Evolutionary conservation across 106 monocot genomes (phyloP).

Genomic region (Acorus calamus): DNA sequence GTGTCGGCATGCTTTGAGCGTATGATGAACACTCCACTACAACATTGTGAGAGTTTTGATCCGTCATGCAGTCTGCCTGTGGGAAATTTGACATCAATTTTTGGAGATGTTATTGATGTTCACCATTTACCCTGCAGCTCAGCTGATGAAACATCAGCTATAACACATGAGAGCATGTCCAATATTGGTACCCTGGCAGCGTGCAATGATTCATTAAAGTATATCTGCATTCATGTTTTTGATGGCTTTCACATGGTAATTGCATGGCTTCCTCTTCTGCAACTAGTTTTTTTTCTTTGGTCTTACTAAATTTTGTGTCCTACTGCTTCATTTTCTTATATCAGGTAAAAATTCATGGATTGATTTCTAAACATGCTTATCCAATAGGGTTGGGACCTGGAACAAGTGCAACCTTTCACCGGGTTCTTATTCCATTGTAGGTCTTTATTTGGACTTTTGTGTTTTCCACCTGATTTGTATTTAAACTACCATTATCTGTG

Average conservation of each 20-base stretch:
- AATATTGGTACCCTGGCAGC: too few relatives aligned
- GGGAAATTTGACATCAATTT: slow-evolving; percentile 45
- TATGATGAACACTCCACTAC: slow-evolving; percentile 17
- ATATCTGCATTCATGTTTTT: slow-evolving; percentile 59
- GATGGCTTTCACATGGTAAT: slow-evolving; percentile 61
- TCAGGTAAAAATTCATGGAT: slow-evolving; percentile 60
- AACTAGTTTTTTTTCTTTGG: not conserved
- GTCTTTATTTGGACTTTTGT: not conserved
- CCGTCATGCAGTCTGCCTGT: slow-evolving; percentile 14
- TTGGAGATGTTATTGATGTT: not conserved
- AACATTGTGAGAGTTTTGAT: slow-evolving; percentile 12
- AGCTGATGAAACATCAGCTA: too few relatives aligned
- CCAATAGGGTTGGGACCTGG: slow-evolving; percentile 73
- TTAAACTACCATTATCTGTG: too few relatives aligned
- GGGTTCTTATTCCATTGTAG: slow-evolving; percentile 59
- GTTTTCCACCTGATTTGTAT: too few relatives aligned
- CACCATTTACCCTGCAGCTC: not conserved
- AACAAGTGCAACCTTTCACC: slow-evolving; percentile 72
- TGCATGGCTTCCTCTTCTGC: not conserved
- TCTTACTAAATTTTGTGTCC: not conserved
- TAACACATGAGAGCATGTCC: too few relatives aligned
- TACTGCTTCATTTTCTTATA: slow-evolving; percentile 6
- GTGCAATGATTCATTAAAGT: too few relatives aligned
- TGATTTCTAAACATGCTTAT: slow-evolving; percentile 23
- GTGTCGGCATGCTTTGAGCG: slow-evolving; percentile 43